Evolutionary conservation across 441 rosid species (phyloP), one percentile per base, ranked within the genome.

Genomic region (Euphorbia celastroides): DNA sequence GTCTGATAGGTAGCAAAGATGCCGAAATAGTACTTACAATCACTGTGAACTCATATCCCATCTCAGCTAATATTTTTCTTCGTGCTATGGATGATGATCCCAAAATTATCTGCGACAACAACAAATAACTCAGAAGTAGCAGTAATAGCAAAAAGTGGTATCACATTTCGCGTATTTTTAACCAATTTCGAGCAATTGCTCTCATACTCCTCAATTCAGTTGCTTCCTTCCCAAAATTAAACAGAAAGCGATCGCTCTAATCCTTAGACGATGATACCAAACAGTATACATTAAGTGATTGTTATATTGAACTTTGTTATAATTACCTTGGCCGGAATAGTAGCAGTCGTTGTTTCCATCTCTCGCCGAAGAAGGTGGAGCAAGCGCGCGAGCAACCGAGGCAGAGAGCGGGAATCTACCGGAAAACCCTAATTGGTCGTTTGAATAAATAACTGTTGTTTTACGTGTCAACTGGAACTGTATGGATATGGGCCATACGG

Each of bases 1-100:
- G 71, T 14, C 64, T 28, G 13, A 75, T 58, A 34, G 19, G 7
- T 14, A 51, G 31, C 26, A 10, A 23, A 52, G 7, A 64, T 10
- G 5, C 0, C 17, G 52, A 54, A 60, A 16, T 66, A 57, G n/a
- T 10, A 28, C 6, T 46, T 83, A 93, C 98, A 86, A 77, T 57
- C 69, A 86, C 71, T 9, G 89, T 79, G 84, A 93, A 93, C 44
- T 89, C 81, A 75, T 93, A 89, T 72, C 95, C 97, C 97, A 91
- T 93, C 25, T 93, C 93, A 41, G 83, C 71, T 54, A 93, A 70
- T 51, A 93, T 84, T 72, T 80, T 71, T 68, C 85, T 81, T 50
- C 99, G 82, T 12, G 92, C 77, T 23, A 80, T 57, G 19, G 99
- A 93, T 61, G 96, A 78, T 27, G 99, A 93, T 5, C 99, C 99